Percentiles rank a stretch among this genome's conserved stretches.
Evolutionary conservation across 1,139 yeast genomes (phyloP).

Genomic region (Debaryomyces robertsiae): DNA sequence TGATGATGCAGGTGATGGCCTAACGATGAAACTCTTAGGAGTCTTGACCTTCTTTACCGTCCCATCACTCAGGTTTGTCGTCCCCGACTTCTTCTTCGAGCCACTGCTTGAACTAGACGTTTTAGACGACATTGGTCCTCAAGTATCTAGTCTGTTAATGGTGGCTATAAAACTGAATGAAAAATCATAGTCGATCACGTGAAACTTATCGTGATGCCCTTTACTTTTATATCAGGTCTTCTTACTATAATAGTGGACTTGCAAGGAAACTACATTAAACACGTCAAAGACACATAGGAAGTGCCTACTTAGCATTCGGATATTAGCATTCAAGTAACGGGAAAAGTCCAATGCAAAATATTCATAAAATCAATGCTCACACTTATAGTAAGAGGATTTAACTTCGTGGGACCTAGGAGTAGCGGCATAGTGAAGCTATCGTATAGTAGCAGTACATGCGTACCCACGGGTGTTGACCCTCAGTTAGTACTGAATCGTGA

Average conservation of each 20-base stretch:
- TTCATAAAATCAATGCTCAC: no score
- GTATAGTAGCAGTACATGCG: not conserved
- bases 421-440: constrained; percentile 1
- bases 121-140: constrained; percentile 33
- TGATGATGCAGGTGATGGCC: constrained; percentile 49
- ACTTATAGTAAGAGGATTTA: no score
- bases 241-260: no score
- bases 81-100: constrained; percentile 28
- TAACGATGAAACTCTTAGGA: constrained; percentile 54
- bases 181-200: constrained; percentile 7
- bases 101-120: constrained; percentile 17
- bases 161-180: not conserved
- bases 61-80: constrained; percentile 20
- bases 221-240: not conserved
- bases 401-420: not conserved
- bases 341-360: no score
- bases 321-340: no score
- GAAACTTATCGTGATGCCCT: not conserved
- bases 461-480: constrained; percentile 7
- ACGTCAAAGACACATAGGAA: no score
- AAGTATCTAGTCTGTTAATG: not conserved
- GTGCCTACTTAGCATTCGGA: not conserved
- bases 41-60: constrained; percentile 46
- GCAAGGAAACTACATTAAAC: no score
- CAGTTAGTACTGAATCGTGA: constrained; percentile 22